Base-by-base conservation (phyloP, 805 yeast genomes). In the Candida maesae region DNA sequence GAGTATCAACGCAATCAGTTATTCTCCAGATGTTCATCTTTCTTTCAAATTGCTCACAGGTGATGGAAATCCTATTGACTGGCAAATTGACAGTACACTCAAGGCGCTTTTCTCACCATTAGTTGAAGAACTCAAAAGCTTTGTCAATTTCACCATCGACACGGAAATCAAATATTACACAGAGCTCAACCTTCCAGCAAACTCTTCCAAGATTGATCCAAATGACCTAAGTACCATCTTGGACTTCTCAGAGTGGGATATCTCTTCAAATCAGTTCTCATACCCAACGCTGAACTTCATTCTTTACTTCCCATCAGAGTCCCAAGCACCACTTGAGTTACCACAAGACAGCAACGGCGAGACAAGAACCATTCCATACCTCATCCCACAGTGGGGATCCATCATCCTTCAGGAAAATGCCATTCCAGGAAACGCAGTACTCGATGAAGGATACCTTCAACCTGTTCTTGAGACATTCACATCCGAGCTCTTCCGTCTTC, bases 351-450 rank as follows among this genome's bases (percentile, higher is more conserved):
- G 15, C 9, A 20, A 18, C 4, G 17, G 20, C 9, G n/a, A 32
- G 41, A 70, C 45, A 17, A 59, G 62, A 11, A 29, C 6, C 12
- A 13, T 31, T 14, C 43, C 47, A 40, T 89, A 83, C 55, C 61
- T 84, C 34, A 77, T 91, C 17, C 95, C 96, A 7, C 95, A 85
- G 62, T 90, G 95, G 96, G 96, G 47, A 76, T 86, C 42, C 61
- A 66, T 54, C 66, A 82, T 48, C 56, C 65, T 58, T 70, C 81
- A 59, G 33, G 52, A 55, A 21, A 43, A 48, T n/a, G 54, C 64
- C n/a, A 21, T 64, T 10, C 45, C 48, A 9, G 33, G 39, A 32
- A 49, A 58, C 53, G 46, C 59, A 31, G 48, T 51, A 2, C 49
- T 81, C n/a, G 51, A 63, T 2, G 59, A 62, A 26, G 62, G 56